Evolutionary conservation across 1,284 basidiomycete genomes (phyloP), one percentile per base, ranked within the genome.

Genomic region (Sparassis latifolia): DNA sequence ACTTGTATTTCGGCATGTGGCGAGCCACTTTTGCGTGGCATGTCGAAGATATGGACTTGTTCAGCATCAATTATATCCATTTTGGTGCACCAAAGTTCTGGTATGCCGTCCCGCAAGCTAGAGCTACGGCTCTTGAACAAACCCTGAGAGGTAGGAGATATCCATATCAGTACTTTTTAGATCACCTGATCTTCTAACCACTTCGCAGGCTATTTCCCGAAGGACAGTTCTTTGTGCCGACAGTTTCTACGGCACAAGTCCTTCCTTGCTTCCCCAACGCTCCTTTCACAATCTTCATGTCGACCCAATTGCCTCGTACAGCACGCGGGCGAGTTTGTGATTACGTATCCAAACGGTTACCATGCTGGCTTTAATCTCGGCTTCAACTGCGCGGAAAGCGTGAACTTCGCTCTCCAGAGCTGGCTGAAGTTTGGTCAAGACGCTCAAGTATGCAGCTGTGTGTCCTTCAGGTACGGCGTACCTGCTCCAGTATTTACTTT

Each of bases 1-100:
- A 99, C 66, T 80, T 99, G 3, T 99, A 99, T 69, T 98, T 97
- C 68, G 96, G 96, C 57, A 97, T 97, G 93, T 99, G 96, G 96
- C 79, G 93, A 48, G 96, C 97, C 10, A 95, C 93, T 0, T 97
- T 99, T 68, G 93, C 96, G 0, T 99, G 97, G 97, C 96, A 99
- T 61, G 96, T 99, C 44, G 96, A 99, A 64, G 86, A 93, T 66
- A 93, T 93, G 91, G 96, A 98, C 65, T 77, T 99, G 2, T 97
- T 96, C 71, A 96, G 92, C 50, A 99, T 99, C 74, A 99, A 98
- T 69, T 98, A 97, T 65, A 94, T 99, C 55, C 96, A 99, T 69
- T 99, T 98, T 64, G 96, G 96, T 2, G 95, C 96, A 0, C 95
- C 94, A 1, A 99, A 89, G 60, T 86, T 91, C 65, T 99, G 97